These are phyloP conservation scores for Oenanthe javanica DNA, from an alignment of 140 eudicot species.

Conservation along the genomic window DNA sequence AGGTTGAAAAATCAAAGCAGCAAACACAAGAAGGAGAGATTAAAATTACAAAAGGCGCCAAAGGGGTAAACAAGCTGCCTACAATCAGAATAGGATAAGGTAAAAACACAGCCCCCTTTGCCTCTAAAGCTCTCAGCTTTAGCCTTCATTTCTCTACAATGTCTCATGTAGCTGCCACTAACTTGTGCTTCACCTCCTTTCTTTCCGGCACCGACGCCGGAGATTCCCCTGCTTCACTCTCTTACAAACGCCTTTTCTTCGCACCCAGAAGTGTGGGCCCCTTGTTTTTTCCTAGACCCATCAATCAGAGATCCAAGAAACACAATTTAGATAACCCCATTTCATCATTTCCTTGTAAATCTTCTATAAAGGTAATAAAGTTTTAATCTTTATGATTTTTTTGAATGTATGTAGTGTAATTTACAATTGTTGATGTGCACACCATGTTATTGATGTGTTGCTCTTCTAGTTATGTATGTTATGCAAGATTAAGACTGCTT, in stretches of 20 bases:
- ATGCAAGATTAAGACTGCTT: neutral
- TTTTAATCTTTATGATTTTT: constrained; percentile 1
- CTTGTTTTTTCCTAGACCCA: constrained; percentile 21
- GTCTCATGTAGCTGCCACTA: constrained; percentile 46
- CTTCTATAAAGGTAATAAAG: constrained; percentile 35
- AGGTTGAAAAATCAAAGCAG: too few species aligned
- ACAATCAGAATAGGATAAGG: neutral
- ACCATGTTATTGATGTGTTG: constrained; percentile 1
- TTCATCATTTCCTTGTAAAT: constrained; percentile 8
- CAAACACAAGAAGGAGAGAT: too few species aligned
- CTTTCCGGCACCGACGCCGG: constrained; percentile 23
- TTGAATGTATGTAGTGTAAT: neutral
- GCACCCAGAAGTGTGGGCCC: constrained; percentile 24
- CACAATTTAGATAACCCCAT: constrained; percentile 13
- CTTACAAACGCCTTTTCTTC: constrained; percentile 33
- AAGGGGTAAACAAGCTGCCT: neutral
- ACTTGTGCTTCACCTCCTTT: constrained; percentile 33
- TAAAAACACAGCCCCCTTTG: neutral
- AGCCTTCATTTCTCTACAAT: constrained; percentile 14
- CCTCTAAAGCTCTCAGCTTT: neutral
- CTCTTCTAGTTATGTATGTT: neutral
- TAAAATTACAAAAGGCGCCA: neutral
- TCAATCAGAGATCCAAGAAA: constrained; percentile 27
- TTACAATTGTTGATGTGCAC: neutral
- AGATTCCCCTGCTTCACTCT: constrained; percentile 9